Evolutionary conservation across 164 flowering plant species (phyloP), one percentile per base, ranked within the genome.

Genomic region (Kingdonia uniflora): DNA sequence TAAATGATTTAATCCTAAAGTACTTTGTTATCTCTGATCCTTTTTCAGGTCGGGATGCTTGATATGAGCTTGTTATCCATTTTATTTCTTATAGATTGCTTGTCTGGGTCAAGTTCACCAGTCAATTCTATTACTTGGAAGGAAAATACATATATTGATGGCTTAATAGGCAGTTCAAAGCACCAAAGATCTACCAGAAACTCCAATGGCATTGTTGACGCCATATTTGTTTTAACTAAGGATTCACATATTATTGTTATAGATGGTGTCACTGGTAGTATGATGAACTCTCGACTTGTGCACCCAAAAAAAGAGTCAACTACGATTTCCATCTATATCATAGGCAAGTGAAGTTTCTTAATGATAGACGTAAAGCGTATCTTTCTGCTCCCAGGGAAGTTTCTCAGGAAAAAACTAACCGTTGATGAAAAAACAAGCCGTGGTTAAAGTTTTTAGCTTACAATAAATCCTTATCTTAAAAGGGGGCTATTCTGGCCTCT

Each of bases 1-100:
- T 15, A 54, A 49, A 57, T 52, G 48, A 17, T 13, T 21, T 41
- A 3, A 3, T 29, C 35, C 35, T 33, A 14, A 49, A 24, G 5
- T 49, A 23, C 35, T 55, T 16, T 40, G 14, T 51, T 54, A 19
- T 23, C 49, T 56, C n/a, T n/a, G 26, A 42, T 17, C 13, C 33
- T 16, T 24, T 71, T 73, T 61, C 94, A 86, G 97, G 75, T 84
- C 39, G 81, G 77, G 44, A 76, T 84, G 57, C 68, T 86, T 61
- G 87, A 84, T 68, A 64, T 68, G 69, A 62, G 26, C 54, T 67
- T 70, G 8, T 65, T 68, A 15, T 77, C 87, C 52, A 68, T 77
- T 57, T 16, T 70, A 58, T 84, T 76, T 68, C 64, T 67, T 49
- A 75, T 66, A 14, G 78, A 84, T 47, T 60, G 51, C 50, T 43